Evolutionary conservation across 495 filamentous ascomycete species (phyloP).

Genomic region (Neurospora sp.): DNA sequence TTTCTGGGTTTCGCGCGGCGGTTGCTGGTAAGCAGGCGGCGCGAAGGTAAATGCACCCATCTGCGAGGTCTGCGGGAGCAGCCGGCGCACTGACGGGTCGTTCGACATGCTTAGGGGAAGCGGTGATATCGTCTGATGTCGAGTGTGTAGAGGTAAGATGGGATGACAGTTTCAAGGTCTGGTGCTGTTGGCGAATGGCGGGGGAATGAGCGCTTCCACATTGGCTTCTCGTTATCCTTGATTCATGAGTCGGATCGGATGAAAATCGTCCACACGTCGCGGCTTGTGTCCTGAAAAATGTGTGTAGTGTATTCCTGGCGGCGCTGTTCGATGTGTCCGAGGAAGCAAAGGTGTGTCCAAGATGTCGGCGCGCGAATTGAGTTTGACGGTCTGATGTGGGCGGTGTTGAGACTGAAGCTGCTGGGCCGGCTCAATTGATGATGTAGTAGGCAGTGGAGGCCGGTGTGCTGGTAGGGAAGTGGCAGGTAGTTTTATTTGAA

Average conservation of each 20-base stretch:
- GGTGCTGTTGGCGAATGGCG: not conserved
- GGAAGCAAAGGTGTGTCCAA: not conserved
- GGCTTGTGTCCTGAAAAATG: not conserved
- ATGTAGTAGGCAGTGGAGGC: not conserved
- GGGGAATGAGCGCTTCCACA: not conserved
- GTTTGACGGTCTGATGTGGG: not conserved
- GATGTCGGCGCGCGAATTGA: not conserved
- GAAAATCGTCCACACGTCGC: not conserved
- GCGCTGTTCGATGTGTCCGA: not conserved
- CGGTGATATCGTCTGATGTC: not conserved
- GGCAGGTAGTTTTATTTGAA: not conserved
- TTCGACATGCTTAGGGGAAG: conserved; percentile 34
- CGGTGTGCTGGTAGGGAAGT: not conserved
- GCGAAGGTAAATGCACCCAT: conserved; percentile 53
- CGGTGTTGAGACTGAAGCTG: not conserved
- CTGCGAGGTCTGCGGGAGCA: conserved; percentile 47
- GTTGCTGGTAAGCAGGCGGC: conserved; percentile 42
- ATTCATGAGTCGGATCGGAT: not conserved
- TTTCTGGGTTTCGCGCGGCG: conserved; percentile 55
- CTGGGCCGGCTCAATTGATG: not conserved
- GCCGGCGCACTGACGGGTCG: conserved; percentile 41
- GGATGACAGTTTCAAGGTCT: not conserved
- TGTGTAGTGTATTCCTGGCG: not conserved
- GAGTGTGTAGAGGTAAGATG: not conserved
- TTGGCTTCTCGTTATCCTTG: not conserved